phyloP scores from a whole-genome alignment of 768 basidiomycete genomes.

The Nevesoporus exiguus region DNA sequence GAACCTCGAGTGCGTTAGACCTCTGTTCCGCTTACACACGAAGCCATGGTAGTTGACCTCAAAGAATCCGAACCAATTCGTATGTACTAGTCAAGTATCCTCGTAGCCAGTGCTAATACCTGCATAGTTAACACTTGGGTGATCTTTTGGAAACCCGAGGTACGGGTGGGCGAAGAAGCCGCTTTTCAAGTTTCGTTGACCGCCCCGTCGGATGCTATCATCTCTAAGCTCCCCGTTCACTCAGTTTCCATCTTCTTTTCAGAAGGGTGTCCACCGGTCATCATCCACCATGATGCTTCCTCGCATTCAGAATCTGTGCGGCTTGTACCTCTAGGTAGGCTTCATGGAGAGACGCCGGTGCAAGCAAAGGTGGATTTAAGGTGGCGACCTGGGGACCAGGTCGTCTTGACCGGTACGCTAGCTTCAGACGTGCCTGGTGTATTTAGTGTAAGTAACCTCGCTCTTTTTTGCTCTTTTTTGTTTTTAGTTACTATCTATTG shows the following conservation, averaged over 20 bases:
- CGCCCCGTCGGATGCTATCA: constrained; percentile 45
- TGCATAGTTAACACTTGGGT: constrained; percentile 57
- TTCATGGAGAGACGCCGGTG: constrained; percentile 37
- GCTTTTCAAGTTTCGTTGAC: constrained; percentile 74
- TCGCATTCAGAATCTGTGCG: constrained; percentile 13
- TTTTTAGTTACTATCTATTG: background rate
- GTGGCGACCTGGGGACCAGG: constrained; percentile 52
- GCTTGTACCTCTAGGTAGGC: constrained; percentile 41
- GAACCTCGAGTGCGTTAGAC: constrained; percentile 46
- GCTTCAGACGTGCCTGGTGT: constrained; percentile 46
- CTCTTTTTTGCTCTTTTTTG: background rate
- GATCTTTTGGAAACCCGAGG: constrained; percentile 69
- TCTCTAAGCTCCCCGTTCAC: constrained; percentile 60
- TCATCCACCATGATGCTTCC: constrained; percentile 44
- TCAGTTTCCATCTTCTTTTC: constrained; percentile 61
- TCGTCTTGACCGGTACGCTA: constrained; percentile 63
- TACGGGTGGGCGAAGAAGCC: constrained; percentile 54
- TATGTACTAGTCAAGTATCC: constrained; percentile 33
- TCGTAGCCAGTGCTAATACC: constrained; percentile 4
- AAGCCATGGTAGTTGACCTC: constrained; percentile 58
- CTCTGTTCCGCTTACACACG: constrained; percentile 62
- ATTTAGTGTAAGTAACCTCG: constrained; percentile 50
- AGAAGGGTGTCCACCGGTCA: constrained; percentile 43
- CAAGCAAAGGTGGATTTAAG: constrained; percentile 43
- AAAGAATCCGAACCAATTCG: constrained; percentile 61